Percentiles rank a stretch among this genome's conserved stretches.
phyloP scores from a whole-genome alignment of 177 flowering plant genomes.

The Tripterygium wilfordii region DNA sequence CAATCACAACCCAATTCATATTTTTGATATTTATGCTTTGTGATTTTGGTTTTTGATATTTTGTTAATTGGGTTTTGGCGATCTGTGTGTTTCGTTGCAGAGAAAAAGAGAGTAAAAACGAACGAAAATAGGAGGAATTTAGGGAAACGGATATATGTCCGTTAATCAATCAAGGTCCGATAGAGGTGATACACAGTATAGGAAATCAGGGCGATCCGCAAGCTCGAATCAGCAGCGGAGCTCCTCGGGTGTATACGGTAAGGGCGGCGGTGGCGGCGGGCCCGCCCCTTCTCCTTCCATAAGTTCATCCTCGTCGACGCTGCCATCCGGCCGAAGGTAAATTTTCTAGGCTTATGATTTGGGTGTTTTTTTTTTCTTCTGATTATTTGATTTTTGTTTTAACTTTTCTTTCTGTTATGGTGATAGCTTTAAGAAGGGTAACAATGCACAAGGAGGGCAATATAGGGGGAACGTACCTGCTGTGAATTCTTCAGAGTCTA shows the following conservation, averaged over 20 bases:
- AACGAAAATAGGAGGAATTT: constrained; percentile 7
- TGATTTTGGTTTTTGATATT: not conserved
- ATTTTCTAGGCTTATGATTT: not conserved
- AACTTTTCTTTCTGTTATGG: not conserved
- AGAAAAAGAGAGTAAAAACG: constrained; percentile 1
- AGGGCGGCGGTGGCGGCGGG: constrained; percentile 33
- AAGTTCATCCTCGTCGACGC: constrained; percentile 12
- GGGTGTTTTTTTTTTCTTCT: not conserved
- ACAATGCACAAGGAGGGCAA: constrained; percentile 71
- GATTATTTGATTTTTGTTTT: not conserved
- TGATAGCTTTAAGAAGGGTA: constrained; percentile 45
- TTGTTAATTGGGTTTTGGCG: constrained; percentile 6
- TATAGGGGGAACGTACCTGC: constrained; percentile 24
- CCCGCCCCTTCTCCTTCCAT: constrained; percentile 25
- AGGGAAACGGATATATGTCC: constrained; percentile 50
- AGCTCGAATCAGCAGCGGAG: constrained; percentile 34
- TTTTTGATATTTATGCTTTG: not conserved
- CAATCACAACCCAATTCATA: not conserved
- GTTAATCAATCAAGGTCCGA: constrained; percentile 50
- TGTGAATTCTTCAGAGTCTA: constrained; percentile 24
- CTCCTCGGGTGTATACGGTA: constrained; percentile 22
- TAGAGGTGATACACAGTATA: constrained; percentile 33
- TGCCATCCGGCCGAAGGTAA: constrained; percentile 32
- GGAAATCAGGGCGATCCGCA: constrained; percentile 40
- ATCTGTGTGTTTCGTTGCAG: constrained; percentile 12